Conservation (phyloP, 2,329 filamentous ascomycete species). For the Neopestalotiopsis clavispora region DNA sequence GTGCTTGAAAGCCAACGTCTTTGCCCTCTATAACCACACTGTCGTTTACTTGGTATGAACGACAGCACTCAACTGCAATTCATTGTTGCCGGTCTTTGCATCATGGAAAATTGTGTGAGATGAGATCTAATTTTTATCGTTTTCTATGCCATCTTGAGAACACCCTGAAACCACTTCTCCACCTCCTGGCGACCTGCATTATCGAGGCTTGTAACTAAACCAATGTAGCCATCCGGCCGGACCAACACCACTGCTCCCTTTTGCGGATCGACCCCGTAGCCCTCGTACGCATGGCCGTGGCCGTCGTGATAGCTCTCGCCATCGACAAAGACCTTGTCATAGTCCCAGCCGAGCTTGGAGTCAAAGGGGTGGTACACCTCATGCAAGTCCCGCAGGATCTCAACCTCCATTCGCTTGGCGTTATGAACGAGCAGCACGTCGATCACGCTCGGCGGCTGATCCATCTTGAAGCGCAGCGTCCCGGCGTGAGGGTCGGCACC, state of each 20-base stretch:
- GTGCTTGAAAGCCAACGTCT: no score
- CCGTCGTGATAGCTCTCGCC: conserved; percentile 59
- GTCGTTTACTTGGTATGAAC: no score
- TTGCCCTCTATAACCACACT: no score
- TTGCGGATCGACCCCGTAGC: conserved; percentile 61
- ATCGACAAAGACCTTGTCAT: conserved; percentile 62
- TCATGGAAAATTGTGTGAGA: background rate
- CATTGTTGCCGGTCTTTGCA: background rate
- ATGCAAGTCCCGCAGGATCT: conserved; percentile 55
- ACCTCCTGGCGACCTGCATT: conserved; percentile 29
- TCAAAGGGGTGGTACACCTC: conserved; percentile 53
- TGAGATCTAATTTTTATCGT: background rate
- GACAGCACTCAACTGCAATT: background rate
- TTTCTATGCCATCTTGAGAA: conserved; percentile 17
- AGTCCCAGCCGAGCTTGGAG: conserved; percentile 55
- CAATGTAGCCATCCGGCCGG: conserved; percentile 72
- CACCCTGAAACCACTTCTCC: conserved; percentile 28
- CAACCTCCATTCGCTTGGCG: conserved; percentile 51
- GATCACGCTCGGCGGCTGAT: conserved; percentile 51
- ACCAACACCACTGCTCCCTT: conserved; percentile 63
- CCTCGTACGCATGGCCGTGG: conserved; percentile 54
- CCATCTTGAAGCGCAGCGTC: conserved; percentile 29
- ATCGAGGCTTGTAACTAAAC: conserved; percentile 41
- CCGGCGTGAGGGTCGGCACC: conserved; percentile 23
- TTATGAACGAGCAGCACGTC: conserved; percentile 67